Evolutionary conservation across 2,329 filamentous ascomycete genomes (phyloP).

Genomic region (Fusarium sp.): DNA sequence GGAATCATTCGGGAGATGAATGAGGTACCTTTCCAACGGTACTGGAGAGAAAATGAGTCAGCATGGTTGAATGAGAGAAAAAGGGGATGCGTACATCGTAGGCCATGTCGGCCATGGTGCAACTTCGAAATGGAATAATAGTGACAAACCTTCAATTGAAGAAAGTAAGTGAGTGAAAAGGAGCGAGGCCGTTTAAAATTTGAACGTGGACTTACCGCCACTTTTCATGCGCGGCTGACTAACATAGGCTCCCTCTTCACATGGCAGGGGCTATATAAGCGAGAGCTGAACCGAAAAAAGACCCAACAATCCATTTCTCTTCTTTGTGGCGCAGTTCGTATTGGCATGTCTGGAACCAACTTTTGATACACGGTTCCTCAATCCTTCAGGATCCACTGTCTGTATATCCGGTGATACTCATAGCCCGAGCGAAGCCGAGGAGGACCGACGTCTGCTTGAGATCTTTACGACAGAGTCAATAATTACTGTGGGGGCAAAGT

Average conservation of each 20-base stretch:
- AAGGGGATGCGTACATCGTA: neutral
- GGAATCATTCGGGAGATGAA: rapidly evolving
- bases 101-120: neutral
- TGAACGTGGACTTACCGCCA: neutral
- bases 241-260: neutral
- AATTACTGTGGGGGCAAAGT: too few species aligned
- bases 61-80: too few species aligned
- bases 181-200: neutral
- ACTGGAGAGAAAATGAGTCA: neutral
- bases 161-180: neutral
- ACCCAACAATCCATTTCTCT: neutral
- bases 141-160: rapidly evolving
- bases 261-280: neutral
- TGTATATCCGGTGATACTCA: neutral
- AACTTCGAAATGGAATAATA: rapidly evolving
- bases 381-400: neutral
- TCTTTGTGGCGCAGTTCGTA: neutral
- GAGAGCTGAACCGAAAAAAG: neutral
- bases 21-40: neutral
- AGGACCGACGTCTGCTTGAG: too few species aligned
- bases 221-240: neutral
- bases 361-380: neutral
- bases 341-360: too few species aligned
- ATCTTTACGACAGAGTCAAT: too few species aligned
- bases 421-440: too few species aligned